Percentiles rank a stretch among this genome's conserved stretches.
These are phyloP conservation scores for Lindgomyces ingoldianus DNA, from an alignment of 495 filamentous ascomycete species.

Conservation along the genomic window DNA sequence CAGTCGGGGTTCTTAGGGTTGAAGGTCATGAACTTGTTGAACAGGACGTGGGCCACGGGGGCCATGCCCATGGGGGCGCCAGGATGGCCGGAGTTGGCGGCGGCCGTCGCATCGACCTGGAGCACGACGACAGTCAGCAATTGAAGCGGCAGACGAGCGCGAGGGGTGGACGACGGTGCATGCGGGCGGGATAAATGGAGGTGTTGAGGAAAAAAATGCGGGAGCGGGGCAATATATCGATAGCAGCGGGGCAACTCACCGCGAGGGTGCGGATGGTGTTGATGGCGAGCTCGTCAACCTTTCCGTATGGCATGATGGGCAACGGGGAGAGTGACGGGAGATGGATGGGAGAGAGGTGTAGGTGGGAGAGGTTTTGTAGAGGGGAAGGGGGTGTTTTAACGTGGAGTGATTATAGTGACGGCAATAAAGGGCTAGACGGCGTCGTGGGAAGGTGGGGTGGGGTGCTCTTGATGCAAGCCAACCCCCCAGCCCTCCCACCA, in stretches of 20 bases:
- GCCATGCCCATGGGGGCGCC: conserved; percentile 99
- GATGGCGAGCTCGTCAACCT: conserved; percentile 84
- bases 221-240: conserved; percentile 47
- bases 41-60: conserved; percentile 94
- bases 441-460: conserved; percentile 4
- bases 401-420: neutral
- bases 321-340: conserved; percentile 4
- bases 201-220: conserved; percentile 5
- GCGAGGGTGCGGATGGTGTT: conserved; percentile 97
- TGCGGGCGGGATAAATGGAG: neutral
- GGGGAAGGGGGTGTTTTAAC: neutral
- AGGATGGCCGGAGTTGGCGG: conserved; percentile 96
- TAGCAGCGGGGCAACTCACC: conserved; percentile 59
- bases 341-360: conserved; percentile 11
- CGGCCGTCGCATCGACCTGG: conserved; percentile 95
- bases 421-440: neutral
- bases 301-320: conserved; percentile 81
- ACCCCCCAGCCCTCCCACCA: neutral
- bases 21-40: conserved; percentile 98
- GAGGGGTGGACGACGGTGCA: neutral
- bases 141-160: conserved; percentile 30
- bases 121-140: conserved; percentile 40
- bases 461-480: neutral
- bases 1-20: conserved; percentile 98
- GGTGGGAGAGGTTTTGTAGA: conserved; percentile 18